Evolutionary conservation across 164 flowering plant species (phyloP).

Genomic region (Tinospora cordifolia): DNA sequence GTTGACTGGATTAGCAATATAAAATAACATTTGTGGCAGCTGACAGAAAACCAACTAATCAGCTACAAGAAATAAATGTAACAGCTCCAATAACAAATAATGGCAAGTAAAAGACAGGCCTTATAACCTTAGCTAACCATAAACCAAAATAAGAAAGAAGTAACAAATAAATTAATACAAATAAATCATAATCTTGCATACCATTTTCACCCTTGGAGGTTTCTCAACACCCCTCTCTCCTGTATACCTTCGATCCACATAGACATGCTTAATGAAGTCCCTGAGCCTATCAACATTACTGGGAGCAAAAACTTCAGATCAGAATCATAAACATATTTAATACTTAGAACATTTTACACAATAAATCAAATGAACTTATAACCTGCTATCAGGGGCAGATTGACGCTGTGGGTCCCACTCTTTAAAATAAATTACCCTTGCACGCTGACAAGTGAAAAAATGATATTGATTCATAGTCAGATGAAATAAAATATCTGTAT

Average conservation of each 20-base stretch:
- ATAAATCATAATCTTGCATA: conserved; percentile 15
- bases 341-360: conserved; percentile 4
- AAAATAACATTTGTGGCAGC: background rate
- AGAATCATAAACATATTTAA: conserved; percentile 12
- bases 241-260: conserved; percentile 80
- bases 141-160: background rate
- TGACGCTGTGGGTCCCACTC: conserved; percentile 83
- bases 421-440: conserved; percentile 67
- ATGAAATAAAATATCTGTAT: background rate
- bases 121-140: background rate
- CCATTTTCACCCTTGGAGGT: conserved; percentile 65
- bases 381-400: conserved; percentile 86
- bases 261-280: conserved; percentile 86
- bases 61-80: too few relatives aligned
- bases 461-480: background rate
- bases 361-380: background rate
- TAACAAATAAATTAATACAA: background rate
- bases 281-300: conserved; percentile 87
- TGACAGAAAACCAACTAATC: background rate
- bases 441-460: conserved; percentile 44
- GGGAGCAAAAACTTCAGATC: conserved; percentile 19
- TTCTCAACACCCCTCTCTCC: conserved; percentile 69
- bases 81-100: background rate
- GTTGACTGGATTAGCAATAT: background rate
- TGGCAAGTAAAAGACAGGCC: background rate